phyloP scores from a whole-genome alignment of 2,329 filamentous ascomycete genomes.

The Gaeumannomyces tritici region DNA sequence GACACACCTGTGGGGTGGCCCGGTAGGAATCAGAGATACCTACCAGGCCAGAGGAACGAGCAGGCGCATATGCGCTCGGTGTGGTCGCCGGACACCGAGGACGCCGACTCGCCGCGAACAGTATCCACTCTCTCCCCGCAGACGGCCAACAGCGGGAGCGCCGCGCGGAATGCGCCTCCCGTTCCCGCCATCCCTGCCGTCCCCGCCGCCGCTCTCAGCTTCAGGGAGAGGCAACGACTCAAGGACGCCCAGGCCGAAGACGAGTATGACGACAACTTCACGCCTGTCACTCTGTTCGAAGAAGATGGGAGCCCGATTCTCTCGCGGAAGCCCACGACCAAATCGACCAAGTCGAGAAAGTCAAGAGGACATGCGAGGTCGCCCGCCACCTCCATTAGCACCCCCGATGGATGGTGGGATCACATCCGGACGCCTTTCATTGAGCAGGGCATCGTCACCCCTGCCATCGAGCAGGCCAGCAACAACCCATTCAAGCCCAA shows the following conservation, averaged over 20 bases:
- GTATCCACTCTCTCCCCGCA: constrained; percentile 10
- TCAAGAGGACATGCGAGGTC: constrained; percentile 23
- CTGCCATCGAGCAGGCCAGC: neutral
- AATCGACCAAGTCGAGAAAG: constrained; percentile 22
- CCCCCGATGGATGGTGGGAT: constrained; percentile 69
- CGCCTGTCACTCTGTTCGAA: constrained; percentile 59
- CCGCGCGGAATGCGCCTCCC: constrained; percentile 39
- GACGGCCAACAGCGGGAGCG: constrained; percentile 29
- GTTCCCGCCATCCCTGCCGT: constrained; percentile 54
- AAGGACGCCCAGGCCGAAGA: constrained; percentile 26
- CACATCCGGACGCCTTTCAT: constrained; percentile 62
- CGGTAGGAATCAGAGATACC: neutral
- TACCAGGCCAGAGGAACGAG: neutral
- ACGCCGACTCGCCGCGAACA: constrained; percentile 12
- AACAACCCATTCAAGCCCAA: constrained; percentile 27
- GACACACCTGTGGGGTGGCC: constrained; percentile 24
- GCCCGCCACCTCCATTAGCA: constrained; percentile 39
- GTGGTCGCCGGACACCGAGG: constrained; percentile 54
- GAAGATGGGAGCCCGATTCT: constrained; percentile 47
- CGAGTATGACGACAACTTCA: constrained; percentile 39
- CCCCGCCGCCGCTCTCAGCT: constrained; percentile 41
- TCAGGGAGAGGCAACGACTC: constrained; percentile 21
- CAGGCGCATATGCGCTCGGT: constrained; percentile 33
- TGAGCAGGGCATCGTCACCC: constrained; percentile 20
- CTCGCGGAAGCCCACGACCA: constrained; percentile 17